A percentile compares a stretch with the other conserved stretches of the same genome.
Evolutionary conservation across 176 grass and related monocot species (phyloP).

Genomic region (Bothriochloa decipiens): DNA sequence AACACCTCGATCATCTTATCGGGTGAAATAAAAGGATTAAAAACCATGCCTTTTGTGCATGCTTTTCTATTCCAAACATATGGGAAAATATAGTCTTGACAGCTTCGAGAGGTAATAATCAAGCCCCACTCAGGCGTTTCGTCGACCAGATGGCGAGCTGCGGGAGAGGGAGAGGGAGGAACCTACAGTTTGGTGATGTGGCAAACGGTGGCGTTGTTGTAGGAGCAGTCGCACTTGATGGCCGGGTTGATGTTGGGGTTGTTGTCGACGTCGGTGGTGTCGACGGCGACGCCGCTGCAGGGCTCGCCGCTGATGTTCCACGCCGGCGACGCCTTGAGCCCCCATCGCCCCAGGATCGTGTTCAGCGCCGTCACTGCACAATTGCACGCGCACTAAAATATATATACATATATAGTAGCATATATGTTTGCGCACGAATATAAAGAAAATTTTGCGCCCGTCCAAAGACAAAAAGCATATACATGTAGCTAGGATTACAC

Average conservation of each 20-base stretch:
- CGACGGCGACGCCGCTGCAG: conserved; percentile 16
- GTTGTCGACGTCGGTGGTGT: conserved; percentile 25
- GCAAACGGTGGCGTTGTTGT: conserved; percentile 5
- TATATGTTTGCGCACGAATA: neutral
- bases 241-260: conserved; percentile 18
- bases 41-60: neutral
- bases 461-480: neutral
- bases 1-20: neutral
- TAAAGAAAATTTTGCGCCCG: neutral
- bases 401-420: neutral
- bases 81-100: neutral
- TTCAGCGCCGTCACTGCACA: neutral
- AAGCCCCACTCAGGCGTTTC: neutral
- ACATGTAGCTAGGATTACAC: neutral
- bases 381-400: neutral
- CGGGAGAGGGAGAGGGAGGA: neutral
- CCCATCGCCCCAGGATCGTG: conserved; percentile 25
- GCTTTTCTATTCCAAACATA: neutral
- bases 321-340: neutral
- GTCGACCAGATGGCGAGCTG: neutral
- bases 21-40: neutral
- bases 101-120: neutral
- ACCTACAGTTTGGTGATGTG: conserved; percentile 23
- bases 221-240: conserved; percentile 25
- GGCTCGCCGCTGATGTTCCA: conserved; percentile 25